Evolutionary conservation across 2,329 filamentous ascomycete genomes (phyloP), one percentile per base, ranked within the genome.

Genomic region (Talaromyces islandicus): DNA sequence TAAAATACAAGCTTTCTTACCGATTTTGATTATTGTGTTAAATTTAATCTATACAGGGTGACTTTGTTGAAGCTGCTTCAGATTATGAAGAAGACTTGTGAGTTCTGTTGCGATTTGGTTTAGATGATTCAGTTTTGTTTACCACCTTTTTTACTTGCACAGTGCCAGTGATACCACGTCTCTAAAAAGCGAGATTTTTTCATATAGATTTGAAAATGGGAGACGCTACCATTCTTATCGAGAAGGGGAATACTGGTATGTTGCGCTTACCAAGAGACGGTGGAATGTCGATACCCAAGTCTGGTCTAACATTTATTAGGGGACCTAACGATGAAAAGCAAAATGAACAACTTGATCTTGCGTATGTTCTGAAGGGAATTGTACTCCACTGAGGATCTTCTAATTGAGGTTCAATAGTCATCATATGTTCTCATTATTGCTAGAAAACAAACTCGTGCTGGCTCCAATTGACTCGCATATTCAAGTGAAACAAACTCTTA

Each of bases 151-250:
- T 35, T 50, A 9, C 21, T 7, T 57, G 41, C 19, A 56, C 38
- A 57, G 55, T 57, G 57, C 25, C 4, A 65, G 60, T 48, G 65
- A 65, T 27, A 51, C 63, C 50, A 64, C 64, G 3, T 67, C 65
- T 14, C 48, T 67, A 24, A 60, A 60, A 25, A 62, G 62, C 14
- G 65, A 62, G 1, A 59, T 67, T 21, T 64, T 57, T 24, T 61
- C 55, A 19, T 63, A 65, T 52, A 52, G 65, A 12, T 67, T 64
- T 43, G 69, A 71, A 57, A 70, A 73, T 58, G 71, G 71, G 19
- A 66, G 71, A 4, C 67, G 67, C 21, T 73, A 73, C 55, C 69
- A 71, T 60, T 66, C 69, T 11, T 71, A 67, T 55, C 67, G 68
- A 53, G 56, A 54, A 32, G 56, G 50, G 25, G 24, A 53, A 43